Base-by-base conservation (phyloP, 2,329 filamentous ascomycete species). In the Aspergillus amoenus region DNA sequence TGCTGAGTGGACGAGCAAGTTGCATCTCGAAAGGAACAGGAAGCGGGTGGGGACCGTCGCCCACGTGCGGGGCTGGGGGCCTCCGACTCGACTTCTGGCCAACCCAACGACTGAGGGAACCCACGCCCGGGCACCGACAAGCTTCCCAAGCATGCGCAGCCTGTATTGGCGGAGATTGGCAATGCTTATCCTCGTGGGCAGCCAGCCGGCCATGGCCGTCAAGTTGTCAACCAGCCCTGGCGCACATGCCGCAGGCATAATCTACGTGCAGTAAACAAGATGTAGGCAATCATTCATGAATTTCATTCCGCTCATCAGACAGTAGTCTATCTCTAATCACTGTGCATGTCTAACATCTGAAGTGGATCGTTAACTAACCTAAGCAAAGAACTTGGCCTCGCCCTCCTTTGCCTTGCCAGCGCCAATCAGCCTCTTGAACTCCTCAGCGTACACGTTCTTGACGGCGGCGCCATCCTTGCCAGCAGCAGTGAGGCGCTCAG, bases 341-440 rank as follows among this genome's bases (percentile, higher is more conserved):
- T 21, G 39, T 24, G 39, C 45, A 55, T 13, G 43, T 52, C 27
- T 55, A 48, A 48, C 30, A 13, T 24, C 37, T 15, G 30, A 21
- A n/a, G 24, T 30, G 6, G 45, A 49, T 15, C 5, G 22, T 11
- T 30, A 53, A 39, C 12, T 18, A 41, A 30, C 13, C 39, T 51
- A 51, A 42, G n/a, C 63, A 55, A 80, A 74, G 59, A 70, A 64
- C 83, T 94, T 96, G 66, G 85, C 79, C 62, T 97, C 93, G 42
- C 86, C 88, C 18, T 89, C 89, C 82, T 93, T 93, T 58, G 94
- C 78, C 84, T 95, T 96, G 64, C 93, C 92, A 64, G 88, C 90
- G 47, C 78, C 86, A 59, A 94, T 83, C 37, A 97, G 84, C 62
- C 88, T 84, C 81, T 89, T 85, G 55, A 88, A 86, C 81, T 97